Conservation (phyloP, 805 yeast species). For the Sugiyamaella chiloensis region DNA sequence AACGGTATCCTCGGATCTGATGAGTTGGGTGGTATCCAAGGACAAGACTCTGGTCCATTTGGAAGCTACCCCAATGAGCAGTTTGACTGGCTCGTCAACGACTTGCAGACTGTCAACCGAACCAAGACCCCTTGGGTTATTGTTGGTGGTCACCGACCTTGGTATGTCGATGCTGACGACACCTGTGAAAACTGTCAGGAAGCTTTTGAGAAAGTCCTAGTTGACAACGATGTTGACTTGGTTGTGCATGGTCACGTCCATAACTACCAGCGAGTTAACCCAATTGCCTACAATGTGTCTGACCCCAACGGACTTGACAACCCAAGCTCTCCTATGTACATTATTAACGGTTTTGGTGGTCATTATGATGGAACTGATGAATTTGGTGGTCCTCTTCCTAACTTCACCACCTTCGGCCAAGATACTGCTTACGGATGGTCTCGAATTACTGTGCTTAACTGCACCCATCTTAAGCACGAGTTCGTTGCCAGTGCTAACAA, state of each 20-base stretch:
- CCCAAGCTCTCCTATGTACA: slow-evolving; percentile 29
- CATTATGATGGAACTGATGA: slow-evolving; percentile 27
- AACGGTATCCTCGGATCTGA: slow-evolving; percentile 23
- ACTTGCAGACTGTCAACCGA: slow-evolving; percentile 27
- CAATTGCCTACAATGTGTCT: slow-evolving; percentile 19
- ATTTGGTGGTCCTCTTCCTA: slow-evolving; percentile 9
- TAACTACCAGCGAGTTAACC: slow-evolving; percentile 22
- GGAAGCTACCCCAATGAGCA: slow-evolving; percentile 22
- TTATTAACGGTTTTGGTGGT: slow-evolving; percentile 28
- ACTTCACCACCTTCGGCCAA: slow-evolving; percentile 12
- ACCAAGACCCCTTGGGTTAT: slow-evolving; percentile 26
- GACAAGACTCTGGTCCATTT: slow-evolving; percentile 27
- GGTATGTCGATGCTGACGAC: slow-evolving; percentile 23
- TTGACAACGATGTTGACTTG: slow-evolving; percentile 22
- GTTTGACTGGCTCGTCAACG: slow-evolving; percentile 28
- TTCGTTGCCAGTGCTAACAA: slow-evolving; percentile 24
- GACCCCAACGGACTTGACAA: slow-evolving; percentile 29
- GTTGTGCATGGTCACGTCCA: slow-evolving; percentile 26
- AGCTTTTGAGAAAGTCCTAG: slow-evolving; percentile 22
- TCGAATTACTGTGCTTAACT: slow-evolving; percentile 27
- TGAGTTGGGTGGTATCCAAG: slow-evolving; percentile 20
- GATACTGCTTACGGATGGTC: slow-evolving; percentile 27
- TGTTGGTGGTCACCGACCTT: slow-evolving; percentile 28
- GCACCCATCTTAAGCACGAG: slow-evolving; percentile 29
- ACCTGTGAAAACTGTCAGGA: slow-evolving; percentile 19